phyloP scores from a whole-genome alignment of 2,329 filamentous ascomycete genomes.

The Aspergillus aculeatinus region DNA sequence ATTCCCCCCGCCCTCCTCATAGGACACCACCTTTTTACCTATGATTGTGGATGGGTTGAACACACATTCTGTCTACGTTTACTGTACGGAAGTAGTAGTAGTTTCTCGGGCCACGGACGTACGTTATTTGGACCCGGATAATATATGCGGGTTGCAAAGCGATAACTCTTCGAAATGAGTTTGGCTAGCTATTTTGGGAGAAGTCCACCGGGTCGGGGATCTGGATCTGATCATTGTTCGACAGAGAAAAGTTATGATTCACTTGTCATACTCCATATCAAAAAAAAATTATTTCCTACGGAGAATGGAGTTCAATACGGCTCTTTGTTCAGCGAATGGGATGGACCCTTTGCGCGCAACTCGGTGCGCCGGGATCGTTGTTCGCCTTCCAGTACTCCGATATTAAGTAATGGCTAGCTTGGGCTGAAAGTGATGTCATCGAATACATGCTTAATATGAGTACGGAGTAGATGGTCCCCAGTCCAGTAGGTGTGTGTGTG shows the following conservation, averaged over 20 bases:
- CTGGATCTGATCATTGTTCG: background rate
- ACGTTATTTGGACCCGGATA: background rate
- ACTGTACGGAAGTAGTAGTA: too few species aligned
- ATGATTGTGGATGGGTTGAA: too few species aligned
- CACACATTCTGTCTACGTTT: too few species aligned
- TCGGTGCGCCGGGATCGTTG: background rate
- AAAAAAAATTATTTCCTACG: background rate
- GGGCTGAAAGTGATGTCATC: background rate
- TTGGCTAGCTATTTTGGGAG: background rate
- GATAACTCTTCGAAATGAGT: background rate
- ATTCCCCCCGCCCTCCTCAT: background rate
- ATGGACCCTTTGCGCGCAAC: background rate
- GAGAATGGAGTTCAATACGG: background rate
- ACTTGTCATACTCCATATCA: background rate
- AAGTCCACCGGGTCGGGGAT: background rate
- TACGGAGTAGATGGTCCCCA: too few species aligned
- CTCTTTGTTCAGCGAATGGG: background rate
- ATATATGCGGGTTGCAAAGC: constrained; percentile 3
- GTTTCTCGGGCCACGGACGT: background rate
- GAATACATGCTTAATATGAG: too few species aligned
- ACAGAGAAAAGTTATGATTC: background rate
- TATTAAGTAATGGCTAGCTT: too few species aligned
- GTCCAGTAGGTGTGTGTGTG: too few species aligned
- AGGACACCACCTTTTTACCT: too few species aligned
- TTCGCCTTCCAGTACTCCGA: background rate